Percentiles rank a stretch among this genome's conserved stretches.
Conservation (phyloP, 73 alveolate genomes). For the Uronychia setigera region DNA sequence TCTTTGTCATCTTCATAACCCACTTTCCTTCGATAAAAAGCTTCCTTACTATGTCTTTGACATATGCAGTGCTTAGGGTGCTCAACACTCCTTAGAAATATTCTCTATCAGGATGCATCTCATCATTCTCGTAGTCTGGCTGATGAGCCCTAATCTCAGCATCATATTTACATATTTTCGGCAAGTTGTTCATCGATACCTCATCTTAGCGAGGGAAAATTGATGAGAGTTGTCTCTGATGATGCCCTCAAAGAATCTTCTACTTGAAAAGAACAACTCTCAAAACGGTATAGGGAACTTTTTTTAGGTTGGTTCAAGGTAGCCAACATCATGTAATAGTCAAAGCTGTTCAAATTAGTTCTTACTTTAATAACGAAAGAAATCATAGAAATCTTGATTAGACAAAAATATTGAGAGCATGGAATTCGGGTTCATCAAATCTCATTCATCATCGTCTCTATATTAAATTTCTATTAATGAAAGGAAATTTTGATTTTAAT, state of each 20-base stretch:
- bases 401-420: background rate
- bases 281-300: background rate
- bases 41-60: background rate
- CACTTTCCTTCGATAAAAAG: background rate
- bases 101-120: background rate
- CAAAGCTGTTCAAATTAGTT: background rate
- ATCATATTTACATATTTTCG: too few species aligned
- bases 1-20: background rate
- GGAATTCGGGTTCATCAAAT: background rate
- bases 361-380: conserved; percentile 1
- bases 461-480: too few species aligned
- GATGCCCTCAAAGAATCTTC: background rate
- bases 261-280: background rate
- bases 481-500: too few species aligned
- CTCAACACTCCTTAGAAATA: background rate
- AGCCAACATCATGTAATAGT: background rate
- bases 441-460: too few species aligned
- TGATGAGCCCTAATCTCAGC: background rate
- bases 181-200: background rate
- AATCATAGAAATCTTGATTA: conserved; percentile 1
- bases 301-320: background rate
- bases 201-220: background rate
- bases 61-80: background rate
- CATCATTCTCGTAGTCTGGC: background rate
- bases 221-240: background rate